Evolutionary conservation across 2,329 filamentous ascomycete species (phyloP).

Genomic region (Cordyceps fumosorosea): DNA sequence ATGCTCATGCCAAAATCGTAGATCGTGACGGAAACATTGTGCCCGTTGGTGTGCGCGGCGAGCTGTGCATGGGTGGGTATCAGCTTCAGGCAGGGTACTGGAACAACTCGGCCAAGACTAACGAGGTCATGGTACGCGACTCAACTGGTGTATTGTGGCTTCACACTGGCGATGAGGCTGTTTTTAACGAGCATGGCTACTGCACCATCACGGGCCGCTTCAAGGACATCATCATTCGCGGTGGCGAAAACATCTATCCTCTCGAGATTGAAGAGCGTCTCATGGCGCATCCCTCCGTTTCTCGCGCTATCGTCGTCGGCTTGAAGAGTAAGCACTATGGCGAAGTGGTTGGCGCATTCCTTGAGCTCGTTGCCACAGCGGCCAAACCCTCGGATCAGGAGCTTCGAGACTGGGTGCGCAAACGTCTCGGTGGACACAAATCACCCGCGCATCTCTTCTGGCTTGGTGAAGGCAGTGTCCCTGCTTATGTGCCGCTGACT

Average conservation of each 20-base stretch:
- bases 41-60: constrained; percentile 61
- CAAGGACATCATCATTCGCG: constrained; percentile 74
- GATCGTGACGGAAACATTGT: constrained; percentile 59
- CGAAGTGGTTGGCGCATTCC: constrained; percentile 64
- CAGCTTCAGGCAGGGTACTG: constrained; percentile 62
- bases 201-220: constrained; percentile 69
- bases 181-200: constrained; percentile 62
- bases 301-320: constrained; percentile 62
- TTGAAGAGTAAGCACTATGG: constrained; percentile 65
- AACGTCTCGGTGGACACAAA: constrained; percentile 59
- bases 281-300: constrained; percentile 54
- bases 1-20: constrained; percentile 71
- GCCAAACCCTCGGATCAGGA: constrained; percentile 43
- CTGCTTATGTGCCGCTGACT: constrained; percentile 54
- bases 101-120: constrained; percentile 70
- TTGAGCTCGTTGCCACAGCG: constrained; percentile 34
- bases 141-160: constrained; percentile 52
- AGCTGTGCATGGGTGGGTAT: constrained; percentile 73
- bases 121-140: constrained; percentile 49
- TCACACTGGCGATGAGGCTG: constrained; percentile 63
- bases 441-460: constrained; percentile 70
- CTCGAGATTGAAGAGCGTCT: constrained; percentile 70
- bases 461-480: constrained; percentile 57
- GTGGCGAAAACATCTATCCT: constrained; percentile 68
- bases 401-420: constrained; percentile 55